These are phyloP conservation scores for Buddleja alternifolia DNA, from an alignment of 257 asterid species.

Conservation along the genomic window DNA sequence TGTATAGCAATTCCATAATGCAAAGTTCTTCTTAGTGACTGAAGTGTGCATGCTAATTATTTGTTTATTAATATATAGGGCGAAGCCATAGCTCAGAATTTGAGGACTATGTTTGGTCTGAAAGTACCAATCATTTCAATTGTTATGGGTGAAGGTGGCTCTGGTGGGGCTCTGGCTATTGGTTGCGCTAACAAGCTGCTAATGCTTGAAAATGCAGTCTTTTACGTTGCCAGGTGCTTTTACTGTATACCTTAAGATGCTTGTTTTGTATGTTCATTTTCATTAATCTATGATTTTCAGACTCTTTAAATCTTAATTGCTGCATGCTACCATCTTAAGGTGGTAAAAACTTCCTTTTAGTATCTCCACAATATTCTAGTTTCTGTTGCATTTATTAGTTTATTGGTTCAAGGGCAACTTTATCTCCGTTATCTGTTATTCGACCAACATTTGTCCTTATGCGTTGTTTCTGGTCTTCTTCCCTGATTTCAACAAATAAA, in stretches of 20 bases:
- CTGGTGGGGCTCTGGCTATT: conserved; percentile 99
- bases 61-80: conserved; percentile 55
- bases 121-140: conserved; percentile 90
- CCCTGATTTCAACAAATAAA: not conserved
- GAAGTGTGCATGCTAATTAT: conserved; percentile 19
- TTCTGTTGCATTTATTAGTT: not conserved
- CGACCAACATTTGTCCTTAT: not conserved
- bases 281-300: not conserved
- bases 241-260: conserved; percentile 8
- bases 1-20: conserved; percentile 28
- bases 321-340: not conserved
- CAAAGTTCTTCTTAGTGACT: conserved; percentile 19
- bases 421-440: too few species aligned
- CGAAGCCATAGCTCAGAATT: conserved; percentile 93
- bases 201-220: conserved; percentile 98
- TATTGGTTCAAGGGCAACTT: not conserved
- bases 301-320: not conserved
- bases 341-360: conserved; percentile 9
- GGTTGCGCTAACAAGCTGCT: conserved; percentile 92
- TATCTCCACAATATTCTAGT: not conserved
- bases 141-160: conserved; percentile 98
- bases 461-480: not conserved
- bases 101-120: conserved; percentile 98
- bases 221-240: conserved; percentile 94
- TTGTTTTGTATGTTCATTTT: conserved; percentile 3